Base-by-base conservation (phyloP, 257 asterid species). In the Solanum rostratum region DNA sequence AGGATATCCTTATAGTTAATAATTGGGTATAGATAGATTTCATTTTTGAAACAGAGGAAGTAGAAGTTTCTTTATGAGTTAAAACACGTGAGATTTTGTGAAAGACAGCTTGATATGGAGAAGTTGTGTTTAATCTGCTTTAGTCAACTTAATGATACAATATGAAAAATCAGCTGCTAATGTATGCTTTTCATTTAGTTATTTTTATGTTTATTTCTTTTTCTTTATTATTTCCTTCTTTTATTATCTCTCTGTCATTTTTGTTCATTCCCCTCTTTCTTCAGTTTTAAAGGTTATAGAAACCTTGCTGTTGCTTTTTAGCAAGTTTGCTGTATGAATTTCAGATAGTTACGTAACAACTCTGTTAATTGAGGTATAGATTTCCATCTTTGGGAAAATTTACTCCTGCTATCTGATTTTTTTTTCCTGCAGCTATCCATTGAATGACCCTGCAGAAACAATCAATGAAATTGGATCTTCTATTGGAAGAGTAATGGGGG, bases 401-500 rank as follows among this genome's bases (percentile, higher is more conserved):
- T 78, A 50, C 18, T 9, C 82, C 22, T 27, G 82, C 27, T 50
- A 50, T 27, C 63, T 29, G 63, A 16, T 27, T 27, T 50, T 45
- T n/a, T 85, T 24, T 86, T 70, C 79, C 81, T 87, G 89, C 97
- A 97, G 99, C 89, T 97, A 97, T 90, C 98, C 99, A 24, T 93
- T 97, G 91, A 95, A 95, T 88, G 98, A 97, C 89, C 92, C 97
- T 62, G 96, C 97, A 22, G 98, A 95, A 89, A 94, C 98, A 45
- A 89, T 92, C 29, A 84, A 86, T 84, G 97, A 93, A 90, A 93
- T 95, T 63, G 99, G 97, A 88, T 86, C 92, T 50, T 91, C 98
- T 84, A 89, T 94, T 80, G 89, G 98, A 89, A 93, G 96, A 91
- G 97, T 92, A 88, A 97, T 97, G 99, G 99, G 99, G 83, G 99